phyloP scores from a whole-genome alignment of 805 yeast genomes.

The Wickerhamomyces sydowiorum region DNA sequence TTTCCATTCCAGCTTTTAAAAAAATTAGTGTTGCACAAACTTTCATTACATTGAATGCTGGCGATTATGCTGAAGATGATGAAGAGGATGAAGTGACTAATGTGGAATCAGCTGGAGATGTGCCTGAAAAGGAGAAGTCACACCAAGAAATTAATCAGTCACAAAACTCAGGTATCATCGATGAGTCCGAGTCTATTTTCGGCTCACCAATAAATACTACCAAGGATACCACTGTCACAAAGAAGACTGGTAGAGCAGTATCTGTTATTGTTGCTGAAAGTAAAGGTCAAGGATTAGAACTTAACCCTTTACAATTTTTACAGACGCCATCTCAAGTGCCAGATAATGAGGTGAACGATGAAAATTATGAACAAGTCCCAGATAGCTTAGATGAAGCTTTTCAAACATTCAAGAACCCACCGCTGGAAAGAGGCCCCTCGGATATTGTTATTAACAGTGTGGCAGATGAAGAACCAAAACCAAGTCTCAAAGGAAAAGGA shows the following conservation, averaged over 20 bases:
- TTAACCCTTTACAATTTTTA: not conserved
- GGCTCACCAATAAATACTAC: constrained; percentile 14
- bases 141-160: constrained; percentile 6
- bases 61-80: constrained; percentile 1
- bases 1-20: constrained; percentile 14
- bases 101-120: not conserved
- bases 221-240: constrained; percentile 14
- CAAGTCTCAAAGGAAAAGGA: not conserved
- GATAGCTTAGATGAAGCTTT: constrained; percentile 8
- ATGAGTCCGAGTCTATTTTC: constrained; percentile 9
- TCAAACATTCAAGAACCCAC: not conserved
- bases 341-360: not conserved
- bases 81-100: constrained; percentile 2
- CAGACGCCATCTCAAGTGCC: not conserved
- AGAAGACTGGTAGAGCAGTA: constrained; percentile 9
- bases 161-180: constrained; percentile 3
- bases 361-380: constrained; percentile 2
- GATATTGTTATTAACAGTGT: not conserved
- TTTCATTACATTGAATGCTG: constrained; percentile 19
- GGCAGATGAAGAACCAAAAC: not conserved
- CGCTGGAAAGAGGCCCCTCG: not conserved
- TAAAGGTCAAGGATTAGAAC: not conserved
- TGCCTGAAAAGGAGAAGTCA: no score
- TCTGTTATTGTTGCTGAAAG: constrained; percentile 15
- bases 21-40: constrained; percentile 28